phyloP scores from a whole-genome alignment of 805 yeast species.

The Tetrapisispora fleetii region DNA sequence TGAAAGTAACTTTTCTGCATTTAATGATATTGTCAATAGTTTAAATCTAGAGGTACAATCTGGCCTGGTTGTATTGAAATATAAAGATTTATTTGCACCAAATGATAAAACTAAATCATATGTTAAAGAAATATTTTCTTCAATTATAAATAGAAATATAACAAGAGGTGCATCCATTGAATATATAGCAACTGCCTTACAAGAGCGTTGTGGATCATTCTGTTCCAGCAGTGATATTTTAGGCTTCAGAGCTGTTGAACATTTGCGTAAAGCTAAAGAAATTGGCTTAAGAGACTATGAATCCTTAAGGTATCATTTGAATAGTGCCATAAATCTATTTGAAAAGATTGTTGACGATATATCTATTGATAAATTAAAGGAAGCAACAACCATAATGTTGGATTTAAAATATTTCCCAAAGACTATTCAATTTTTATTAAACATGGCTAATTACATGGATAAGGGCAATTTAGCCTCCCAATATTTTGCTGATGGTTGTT shows the following conservation, averaged over 20 bases:
- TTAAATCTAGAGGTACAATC: slow-evolving; percentile 59
- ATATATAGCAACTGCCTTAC: slow-evolving; percentile 73
- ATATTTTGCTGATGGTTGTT: slow-evolving; percentile 42
- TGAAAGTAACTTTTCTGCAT: slow-evolving; percentile 32
- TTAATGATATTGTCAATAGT: slow-evolving; percentile 60
- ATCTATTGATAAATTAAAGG: slow-evolving; percentile 68
- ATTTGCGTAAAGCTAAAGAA: slow-evolving; percentile 75
- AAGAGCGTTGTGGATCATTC: slow-evolving; percentile 88
- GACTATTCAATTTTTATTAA: slow-evolving; percentile 72
- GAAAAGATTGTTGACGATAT: slow-evolving; percentile 73
- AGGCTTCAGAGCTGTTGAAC: slow-evolving; percentile 89
- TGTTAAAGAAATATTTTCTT: slow-evolving; percentile 77
- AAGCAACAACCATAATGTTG: slow-evolving; percentile 69
- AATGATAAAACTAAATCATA: slow-evolving; percentile 42
- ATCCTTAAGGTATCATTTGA: slow-evolving; percentile 52
- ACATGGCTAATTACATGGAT: slow-evolving; percentile 63
- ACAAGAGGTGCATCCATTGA: slow-evolving; percentile 91
- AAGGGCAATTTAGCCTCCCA: slow-evolving; percentile 49
- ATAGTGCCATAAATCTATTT: slow-evolving; percentile 65
- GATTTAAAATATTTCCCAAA: slow-evolving; percentile 73
- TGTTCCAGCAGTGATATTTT: slow-evolving; percentile 91
- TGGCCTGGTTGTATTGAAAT: slow-evolving; percentile 55
- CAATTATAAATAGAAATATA: slow-evolving; percentile 81
- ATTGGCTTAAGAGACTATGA: slow-evolving; percentile 66
- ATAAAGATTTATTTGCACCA: slow-evolving; percentile 71